Evolutionary conservation across 495 filamentous ascomycete genomes (phyloP).

Genomic region (Aspergillus nidulans): DNA sequence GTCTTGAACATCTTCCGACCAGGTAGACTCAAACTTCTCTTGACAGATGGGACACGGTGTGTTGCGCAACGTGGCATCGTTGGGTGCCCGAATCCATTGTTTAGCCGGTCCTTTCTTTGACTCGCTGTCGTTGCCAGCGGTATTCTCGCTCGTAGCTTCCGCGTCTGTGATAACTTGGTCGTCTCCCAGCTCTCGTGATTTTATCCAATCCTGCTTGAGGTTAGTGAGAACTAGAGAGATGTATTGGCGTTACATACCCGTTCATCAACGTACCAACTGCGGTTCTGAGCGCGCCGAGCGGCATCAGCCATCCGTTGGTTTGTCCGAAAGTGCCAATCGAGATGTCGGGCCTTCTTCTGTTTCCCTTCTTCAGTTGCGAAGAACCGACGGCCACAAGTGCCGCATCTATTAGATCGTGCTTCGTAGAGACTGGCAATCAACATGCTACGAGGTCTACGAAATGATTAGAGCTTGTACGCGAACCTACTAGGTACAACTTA

Average conservation of each 20-base stretch:
- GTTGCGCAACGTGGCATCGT: constrained; percentile 64
- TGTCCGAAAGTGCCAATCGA: constrained; percentile 97
- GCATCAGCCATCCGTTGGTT: constrained; percentile 84
- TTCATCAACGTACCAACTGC: constrained; percentile 92
- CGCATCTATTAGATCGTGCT: constrained; percentile 75
- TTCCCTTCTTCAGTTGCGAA: constrained; percentile 69
- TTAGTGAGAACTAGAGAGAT: constrained; percentile 3
- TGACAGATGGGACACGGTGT: constrained; percentile 88
- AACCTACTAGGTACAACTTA: constrained; percentile 38
- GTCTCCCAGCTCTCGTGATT: constrained; percentile 70
- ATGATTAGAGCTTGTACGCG: constrained; percentile 19
- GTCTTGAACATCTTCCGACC: constrained; percentile 88
- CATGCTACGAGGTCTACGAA: constrained; percentile 64
- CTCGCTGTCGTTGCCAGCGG: constrained; percentile 29
- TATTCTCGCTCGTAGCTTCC: constrained; percentile 32
- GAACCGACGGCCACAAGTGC: constrained; percentile 88
- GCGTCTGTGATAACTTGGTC: constrained; percentile 44
- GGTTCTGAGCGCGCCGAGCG: constrained; percentile 74
- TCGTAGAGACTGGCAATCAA: constrained; percentile 72
- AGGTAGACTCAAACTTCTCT: constrained; percentile 83
- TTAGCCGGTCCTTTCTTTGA: constrained; percentile 57
- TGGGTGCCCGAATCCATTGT: constrained; percentile 77
- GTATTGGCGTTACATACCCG: constrained; percentile 54
- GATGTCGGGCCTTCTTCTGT: constrained; percentile 81
- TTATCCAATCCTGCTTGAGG: constrained; percentile 75